Evolutionary conservation across 2,329 filamentous ascomycete species (phyloP).

Genomic region (Apiospora malaysiana): DNA sequence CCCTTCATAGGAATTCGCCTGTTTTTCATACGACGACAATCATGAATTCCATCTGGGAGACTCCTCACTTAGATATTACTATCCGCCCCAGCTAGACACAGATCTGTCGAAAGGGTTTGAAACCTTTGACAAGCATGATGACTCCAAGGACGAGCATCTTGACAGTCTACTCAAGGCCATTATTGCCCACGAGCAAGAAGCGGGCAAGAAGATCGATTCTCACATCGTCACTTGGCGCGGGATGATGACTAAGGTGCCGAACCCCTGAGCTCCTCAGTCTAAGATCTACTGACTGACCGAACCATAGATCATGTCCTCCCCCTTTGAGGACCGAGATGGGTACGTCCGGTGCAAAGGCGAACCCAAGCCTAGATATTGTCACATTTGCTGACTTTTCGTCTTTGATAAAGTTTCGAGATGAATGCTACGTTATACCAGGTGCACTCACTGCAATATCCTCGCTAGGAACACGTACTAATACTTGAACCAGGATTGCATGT

Average conservation of each 20-base stretch:
- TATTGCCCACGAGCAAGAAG: constrained; percentile 72
- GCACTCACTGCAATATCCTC: constrained; percentile 39
- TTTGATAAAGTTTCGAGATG: constrained; percentile 79
- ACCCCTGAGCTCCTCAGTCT: not conserved
- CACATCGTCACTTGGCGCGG: constrained; percentile 93
- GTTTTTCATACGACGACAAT: constrained; percentile 89
- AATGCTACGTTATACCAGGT: constrained; percentile 92
- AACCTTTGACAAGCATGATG: constrained; percentile 82
- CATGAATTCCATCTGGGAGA: constrained; percentile 79
- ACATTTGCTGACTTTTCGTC: constrained; percentile 23
- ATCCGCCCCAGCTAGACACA: constrained; percentile 72
- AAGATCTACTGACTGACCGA: constrained; percentile 25
- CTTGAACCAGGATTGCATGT: constrained; percentile 57
- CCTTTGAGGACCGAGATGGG: constrained; percentile 83
- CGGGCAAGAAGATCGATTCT: constrained; percentile 70
- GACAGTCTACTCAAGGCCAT: constrained; percentile 83
- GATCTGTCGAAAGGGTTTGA: constrained; percentile 84
- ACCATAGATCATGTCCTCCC: constrained; percentile 78
- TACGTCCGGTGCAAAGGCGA: constrained; percentile 44
- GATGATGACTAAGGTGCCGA: constrained; percentile 92
- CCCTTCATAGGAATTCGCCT: constrained; percentile 77
- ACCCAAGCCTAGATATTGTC: not conserved
- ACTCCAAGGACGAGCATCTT: constrained; percentile 83
- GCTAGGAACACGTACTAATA: constrained; percentile 29
- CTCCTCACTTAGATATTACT: constrained; percentile 86